phyloP scores from a whole-genome alignment of 768 basidiomycete species.

The Gloeopeniophorella convolvens region DNA sequence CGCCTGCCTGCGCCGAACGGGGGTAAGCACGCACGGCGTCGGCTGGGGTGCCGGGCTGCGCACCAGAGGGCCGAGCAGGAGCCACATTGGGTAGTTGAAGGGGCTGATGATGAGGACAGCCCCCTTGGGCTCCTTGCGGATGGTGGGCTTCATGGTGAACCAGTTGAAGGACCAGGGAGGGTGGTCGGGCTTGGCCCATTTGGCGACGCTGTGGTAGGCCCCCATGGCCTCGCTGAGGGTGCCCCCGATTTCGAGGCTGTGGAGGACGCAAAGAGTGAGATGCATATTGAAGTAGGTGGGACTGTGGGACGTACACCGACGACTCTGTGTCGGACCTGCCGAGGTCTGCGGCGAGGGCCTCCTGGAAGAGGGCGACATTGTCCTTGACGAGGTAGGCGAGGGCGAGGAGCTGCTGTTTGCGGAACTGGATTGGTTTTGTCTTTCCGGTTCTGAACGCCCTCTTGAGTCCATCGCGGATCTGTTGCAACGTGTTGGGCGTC shows the following conservation, averaged over 20 bases:
- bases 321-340: slow-evolving; percentile 56
- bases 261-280: no score
- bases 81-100: slow-evolving; percentile 70
- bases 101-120: slow-evolving; percentile 62
- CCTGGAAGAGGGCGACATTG: slow-evolving; percentile 53
- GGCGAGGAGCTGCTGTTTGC: slow-evolving; percentile 72
- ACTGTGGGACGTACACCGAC: slow-evolving; percentile 36
- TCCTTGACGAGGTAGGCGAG: slow-evolving; percentile 71
- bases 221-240: slow-evolving; percentile 45
- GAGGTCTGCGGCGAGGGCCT: slow-evolving; percentile 55
- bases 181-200: slow-evolving; percentile 65
- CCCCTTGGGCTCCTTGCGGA: slow-evolving; percentile 75
- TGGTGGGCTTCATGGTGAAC: slow-evolving; percentile 51
- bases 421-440: slow-evolving; percentile 54
- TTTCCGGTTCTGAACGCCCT: slow-evolving; percentile 61
- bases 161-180: slow-evolving; percentile 52
- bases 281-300: neutral
- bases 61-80: slow-evolving; percentile 54
- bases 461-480: slow-evolving; percentile 53
- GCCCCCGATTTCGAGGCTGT: slow-evolving; percentile 55
- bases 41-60: slow-evolving; percentile 15
- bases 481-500: neutral
- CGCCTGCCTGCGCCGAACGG: slow-evolving; percentile 24
- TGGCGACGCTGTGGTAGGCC: slow-evolving; percentile 58
- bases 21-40: neutral